Conservation (phyloP, 2,329 filamentous ascomycete genomes). For the Sarocladiaceae sp. region DNA sequence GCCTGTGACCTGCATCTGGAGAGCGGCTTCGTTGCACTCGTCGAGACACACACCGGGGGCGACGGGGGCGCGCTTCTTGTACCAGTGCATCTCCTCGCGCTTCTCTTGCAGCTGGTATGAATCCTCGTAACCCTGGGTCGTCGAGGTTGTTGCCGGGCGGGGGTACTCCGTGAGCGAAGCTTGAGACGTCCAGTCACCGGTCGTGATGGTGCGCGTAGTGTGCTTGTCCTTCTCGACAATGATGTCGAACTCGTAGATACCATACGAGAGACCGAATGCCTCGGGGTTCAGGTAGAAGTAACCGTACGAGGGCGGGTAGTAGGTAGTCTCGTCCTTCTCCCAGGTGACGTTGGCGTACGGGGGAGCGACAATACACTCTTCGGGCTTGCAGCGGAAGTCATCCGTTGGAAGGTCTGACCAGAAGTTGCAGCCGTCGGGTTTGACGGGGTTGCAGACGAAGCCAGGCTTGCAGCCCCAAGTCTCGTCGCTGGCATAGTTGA, state of each 20-base stretch:
- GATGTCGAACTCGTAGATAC: constrained; percentile 48
- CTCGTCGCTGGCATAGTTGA: constrained; percentile 31
- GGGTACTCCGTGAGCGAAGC: constrained; percentile 33
- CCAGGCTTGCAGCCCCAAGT: constrained; percentile 51
- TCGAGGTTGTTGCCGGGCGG: constrained; percentile 11
- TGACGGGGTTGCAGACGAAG: constrained; percentile 45
- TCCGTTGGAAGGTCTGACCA: constrained; percentile 40
- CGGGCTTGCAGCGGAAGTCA: constrained; percentile 39
- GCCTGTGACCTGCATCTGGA: constrained; percentile 41
- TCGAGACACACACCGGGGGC: constrained; percentile 45
- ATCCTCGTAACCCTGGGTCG: neutral
- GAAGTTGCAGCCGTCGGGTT: constrained; percentile 43
- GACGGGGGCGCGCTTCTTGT: constrained; percentile 30
- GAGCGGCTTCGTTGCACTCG: constrained; percentile 42
- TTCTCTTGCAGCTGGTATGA: no score
- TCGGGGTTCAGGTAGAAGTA: constrained; percentile 61
- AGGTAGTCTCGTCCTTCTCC: constrained; percentile 37
- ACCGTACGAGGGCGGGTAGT: constrained; percentile 42
- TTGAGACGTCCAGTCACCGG: constrained; percentile 51
- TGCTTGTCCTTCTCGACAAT: constrained; percentile 29
- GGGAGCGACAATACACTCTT: constrained; percentile 39
- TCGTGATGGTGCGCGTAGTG: constrained; percentile 38
- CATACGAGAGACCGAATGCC: constrained; percentile 56
- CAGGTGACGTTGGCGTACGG: constrained; percentile 30
- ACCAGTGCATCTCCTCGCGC: no score